These are phyloP conservation scores for Polyplosphaeria fusca DNA, from an alignment of 495 filamentous ascomycete genomes.

Conservation along the genomic window DNA sequence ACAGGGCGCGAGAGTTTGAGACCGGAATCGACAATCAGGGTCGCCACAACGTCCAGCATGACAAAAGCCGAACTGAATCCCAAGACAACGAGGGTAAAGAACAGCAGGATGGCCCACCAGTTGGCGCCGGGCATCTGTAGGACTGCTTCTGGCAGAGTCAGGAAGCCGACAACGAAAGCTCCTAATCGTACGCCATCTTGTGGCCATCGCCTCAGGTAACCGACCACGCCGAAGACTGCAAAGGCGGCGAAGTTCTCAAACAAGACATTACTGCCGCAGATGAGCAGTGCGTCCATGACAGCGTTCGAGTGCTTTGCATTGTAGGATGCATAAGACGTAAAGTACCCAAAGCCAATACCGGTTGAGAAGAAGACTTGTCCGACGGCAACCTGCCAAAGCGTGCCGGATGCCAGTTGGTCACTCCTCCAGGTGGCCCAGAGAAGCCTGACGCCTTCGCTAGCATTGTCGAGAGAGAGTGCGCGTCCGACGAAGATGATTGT, in stretches of 20 bases:
- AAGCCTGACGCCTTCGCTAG: conserved; percentile 37
- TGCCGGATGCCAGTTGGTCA: conserved; percentile 11
- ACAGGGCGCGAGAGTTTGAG: background rate
- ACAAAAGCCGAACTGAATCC: conserved; percentile 23
- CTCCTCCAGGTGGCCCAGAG: conserved; percentile 19
- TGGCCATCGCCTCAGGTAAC: conserved; percentile 40
- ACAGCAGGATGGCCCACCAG: conserved; percentile 43
- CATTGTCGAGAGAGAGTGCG: conserved; percentile 40
- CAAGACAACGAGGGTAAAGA: conserved; percentile 38
- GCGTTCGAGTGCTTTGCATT: conserved; percentile 36
- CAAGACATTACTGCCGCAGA: conserved; percentile 42
- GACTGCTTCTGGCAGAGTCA: conserved; percentile 44
- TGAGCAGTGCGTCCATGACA: conserved; percentile 44
- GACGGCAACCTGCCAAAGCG: conserved; percentile 14
- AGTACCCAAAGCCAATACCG: conserved; percentile 26
- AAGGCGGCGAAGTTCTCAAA: conserved; percentile 47
- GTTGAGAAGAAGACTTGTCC: conserved; percentile 26
- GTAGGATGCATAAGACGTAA: conserved; percentile 22
- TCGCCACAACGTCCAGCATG: conserved; percentile 29
- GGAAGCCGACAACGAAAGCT: conserved; percentile 43
- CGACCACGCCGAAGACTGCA: conserved; percentile 45
- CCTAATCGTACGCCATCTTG: conserved; percentile 39
- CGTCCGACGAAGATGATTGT: conserved; percentile 43
- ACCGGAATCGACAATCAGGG: conserved; percentile 32
- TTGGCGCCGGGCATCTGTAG: conserved; percentile 44